Evolutionary conservation across 176 grass and related monocot species (phyloP).

Genomic region (Coix lacrymajobi): DNA sequence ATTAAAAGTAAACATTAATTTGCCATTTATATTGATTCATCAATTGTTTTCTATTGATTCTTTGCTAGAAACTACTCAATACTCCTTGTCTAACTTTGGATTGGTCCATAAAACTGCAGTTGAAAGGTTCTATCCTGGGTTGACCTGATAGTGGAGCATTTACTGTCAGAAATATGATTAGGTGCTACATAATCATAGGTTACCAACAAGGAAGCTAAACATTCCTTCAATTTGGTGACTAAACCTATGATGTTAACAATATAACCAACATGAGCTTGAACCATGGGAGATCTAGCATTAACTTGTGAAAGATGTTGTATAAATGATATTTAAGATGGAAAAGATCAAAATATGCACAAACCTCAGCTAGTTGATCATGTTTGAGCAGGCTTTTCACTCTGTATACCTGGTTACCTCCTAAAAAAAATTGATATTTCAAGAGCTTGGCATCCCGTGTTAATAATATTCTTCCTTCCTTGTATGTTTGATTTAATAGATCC

Average conservation of each 20-base stretch:
- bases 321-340: not conserved
- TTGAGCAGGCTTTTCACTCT: slow-evolving; percentile 89
- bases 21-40: not conserved
- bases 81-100: not conserved
- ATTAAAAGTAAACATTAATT: not conserved
- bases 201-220: not conserved
- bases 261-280: not conserved
- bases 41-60: no score
- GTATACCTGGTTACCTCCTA: slow-evolving; percentile 81
- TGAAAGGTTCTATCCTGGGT: not conserved
- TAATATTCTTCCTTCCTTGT: slow-evolving; percentile 87
- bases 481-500: slow-evolving; percentile 77
- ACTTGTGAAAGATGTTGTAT: not conserved
- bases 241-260: not conserved
- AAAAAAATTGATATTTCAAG: slow-evolving; percentile 89
- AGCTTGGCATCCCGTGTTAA: slow-evolving; percentile 81
- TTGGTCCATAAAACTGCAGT: not conserved
- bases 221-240: not conserved
- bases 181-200: not conserved
- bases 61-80: not conserved
- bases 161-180: not conserved
- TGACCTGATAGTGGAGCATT: not conserved
- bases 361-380: slow-evolving; percentile 91
- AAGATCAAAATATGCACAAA: slow-evolving; percentile 33
- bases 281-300: not conserved